Base-by-base conservation (phyloP, 352 stramenopile species). In the Aphanomyces cochlioides region DNA sequence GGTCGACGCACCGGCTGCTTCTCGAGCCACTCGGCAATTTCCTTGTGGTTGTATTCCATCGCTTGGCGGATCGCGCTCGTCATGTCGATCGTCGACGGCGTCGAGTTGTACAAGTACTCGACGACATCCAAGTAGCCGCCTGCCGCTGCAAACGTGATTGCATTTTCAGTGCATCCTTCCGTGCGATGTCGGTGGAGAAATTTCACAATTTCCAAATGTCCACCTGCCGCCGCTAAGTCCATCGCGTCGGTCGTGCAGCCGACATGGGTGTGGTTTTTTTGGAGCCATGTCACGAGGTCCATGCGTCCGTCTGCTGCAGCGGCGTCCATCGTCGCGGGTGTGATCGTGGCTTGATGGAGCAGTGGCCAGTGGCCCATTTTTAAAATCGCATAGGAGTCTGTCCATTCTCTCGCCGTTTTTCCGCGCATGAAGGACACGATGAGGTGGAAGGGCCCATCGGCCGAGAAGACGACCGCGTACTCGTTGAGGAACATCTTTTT, bases 131-230 rank as follows among this genome's bases (percentile, higher is more conserved):
- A 64, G 39, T 80, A 60, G 3, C 75, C 73, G 3, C 72, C 68
- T 28, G 63, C 69, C 5, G 70, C 74, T 5, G 77, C 74, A 43
- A 59, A 38, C 45, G 83, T 76, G 72, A 81, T 74, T 2, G 75
- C 75, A 39, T 64, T 40, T 6, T 56, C 58, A 12, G 75, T 78
- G 39, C 73, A 77, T 2, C 73, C 75, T 53, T 69, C 73, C 0
- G n/a, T 3, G 4, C 56, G 68, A 41, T 80, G 59, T 2, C 50
- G 17, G 67, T 80, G 74, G 2, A 84, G 57, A 72, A 78, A 84
- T 15, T 80, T 48, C 37, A 84, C 47, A 19, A 82, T 67, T 28
- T 80, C 73, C 41, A 84, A 79, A 66, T 84, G 74, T 0, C 73
- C 70, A 3, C 73, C 61, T 39, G 36, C 67, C 7, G 79, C 75